These are phyloP conservation scores for Chalara sp. DNA, from an alignment of 2,329 filamentous ascomycete genomes.

Conservation along the genomic window DNA sequence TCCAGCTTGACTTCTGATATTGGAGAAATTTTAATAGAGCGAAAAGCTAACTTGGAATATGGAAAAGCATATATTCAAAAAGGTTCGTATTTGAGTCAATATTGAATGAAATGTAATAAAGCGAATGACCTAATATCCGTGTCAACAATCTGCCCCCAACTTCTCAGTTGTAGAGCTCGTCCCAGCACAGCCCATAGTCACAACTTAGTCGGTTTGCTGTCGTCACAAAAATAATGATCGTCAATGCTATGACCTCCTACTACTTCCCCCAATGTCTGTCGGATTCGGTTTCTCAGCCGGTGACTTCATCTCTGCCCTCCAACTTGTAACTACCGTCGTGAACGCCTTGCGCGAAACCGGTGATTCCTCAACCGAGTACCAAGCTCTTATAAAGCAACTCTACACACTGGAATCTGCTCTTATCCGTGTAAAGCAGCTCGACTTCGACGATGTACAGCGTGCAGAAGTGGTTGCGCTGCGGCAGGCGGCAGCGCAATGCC, in stretches of 20 bases:
- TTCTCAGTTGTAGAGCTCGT: too few relatives aligned
- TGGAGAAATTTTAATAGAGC: too few relatives aligned
- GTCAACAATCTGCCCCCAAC: too few relatives aligned
- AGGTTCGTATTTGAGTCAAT: too few relatives aligned
- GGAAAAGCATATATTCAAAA: too few relatives aligned
- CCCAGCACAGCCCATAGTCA: too few relatives aligned
- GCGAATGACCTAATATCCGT: too few relatives aligned
- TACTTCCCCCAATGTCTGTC: background rate
- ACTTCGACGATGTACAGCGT: conserved; percentile 16
- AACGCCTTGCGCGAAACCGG: conserved; percentile 12
- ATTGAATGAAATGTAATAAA: too few relatives aligned
- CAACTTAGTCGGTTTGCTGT: too few relatives aligned
- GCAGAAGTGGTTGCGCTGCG: conserved; percentile 18
- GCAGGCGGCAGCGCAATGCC: conserved; percentile 20
- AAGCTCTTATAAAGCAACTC: conserved; percentile 14
- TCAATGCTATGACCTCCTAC: background rate
- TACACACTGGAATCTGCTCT: conserved; percentile 21
- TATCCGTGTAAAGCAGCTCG: conserved; percentile 20
- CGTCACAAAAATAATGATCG: too few relatives aligned
- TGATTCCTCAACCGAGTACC: conserved; percentile 12
- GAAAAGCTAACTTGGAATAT: too few relatives aligned
- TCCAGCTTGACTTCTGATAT: too few relatives aligned
- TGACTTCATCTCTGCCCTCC: conserved; percentile 22
- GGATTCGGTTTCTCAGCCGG: conserved; percentile 19
- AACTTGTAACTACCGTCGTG: conserved; percentile 17